Evolutionary conservation across 306 rosid genomes (phyloP).

Genomic region (Cucumis cinereus): DNA sequence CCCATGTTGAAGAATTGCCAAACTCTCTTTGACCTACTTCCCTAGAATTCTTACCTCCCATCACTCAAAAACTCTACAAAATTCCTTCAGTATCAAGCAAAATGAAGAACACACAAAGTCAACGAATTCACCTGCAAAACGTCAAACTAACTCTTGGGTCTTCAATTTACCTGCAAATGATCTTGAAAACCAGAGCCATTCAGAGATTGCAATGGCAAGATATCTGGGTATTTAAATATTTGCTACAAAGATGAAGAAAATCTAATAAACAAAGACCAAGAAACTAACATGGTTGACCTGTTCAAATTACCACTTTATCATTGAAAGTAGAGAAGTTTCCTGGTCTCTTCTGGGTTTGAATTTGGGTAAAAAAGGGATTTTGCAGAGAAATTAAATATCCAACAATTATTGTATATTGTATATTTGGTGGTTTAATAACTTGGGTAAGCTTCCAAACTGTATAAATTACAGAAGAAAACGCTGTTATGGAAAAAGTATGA

Average conservation of each 20-base stretch:
- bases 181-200: background rate
- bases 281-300: background rate
- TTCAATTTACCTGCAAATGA: background rate
- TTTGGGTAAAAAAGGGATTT: background rate
- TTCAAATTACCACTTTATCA: background rate
- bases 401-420: background rate
- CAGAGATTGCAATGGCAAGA: background rate
- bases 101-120: background rate
- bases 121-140: background rate
- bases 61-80: background rate
- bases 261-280: background rate
- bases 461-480: background rate
- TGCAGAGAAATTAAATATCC: too few species aligned
- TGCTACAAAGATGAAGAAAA: background rate
- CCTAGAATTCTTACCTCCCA: conserved; percentile 34
- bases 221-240: background rate
- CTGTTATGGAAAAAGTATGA: background rate
- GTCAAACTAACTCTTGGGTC: background rate
- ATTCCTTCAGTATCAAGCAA: background rate
- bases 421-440: background rate
- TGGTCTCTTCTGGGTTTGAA: background rate
- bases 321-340: background rate
- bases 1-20: background rate
- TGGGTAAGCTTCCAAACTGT: background rate
- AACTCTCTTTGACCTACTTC: conserved; percentile 21